These are phyloP conservation scores for Buddleja alternifolia DNA, from an alignment of 257 asterid species.

Conservation along the genomic window DNA sequence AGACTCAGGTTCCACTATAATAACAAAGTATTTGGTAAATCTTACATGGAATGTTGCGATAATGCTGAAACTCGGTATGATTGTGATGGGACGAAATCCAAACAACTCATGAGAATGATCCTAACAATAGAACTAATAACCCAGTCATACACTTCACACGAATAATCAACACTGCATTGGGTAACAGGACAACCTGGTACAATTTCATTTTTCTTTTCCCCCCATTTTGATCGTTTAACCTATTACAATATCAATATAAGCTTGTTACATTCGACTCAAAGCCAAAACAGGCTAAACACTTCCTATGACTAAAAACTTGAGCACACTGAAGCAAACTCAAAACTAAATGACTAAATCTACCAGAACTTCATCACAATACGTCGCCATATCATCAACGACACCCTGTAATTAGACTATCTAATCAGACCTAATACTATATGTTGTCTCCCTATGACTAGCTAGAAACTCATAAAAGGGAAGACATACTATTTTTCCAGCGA, in stretches of 20 bases:
- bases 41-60: too few species aligned
- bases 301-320: constrained; percentile 6
- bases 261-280: neutral
- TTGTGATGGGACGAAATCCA: too few species aligned
- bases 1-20: too few species aligned
- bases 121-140: neutral
- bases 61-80: too few species aligned
- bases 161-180: neutral
- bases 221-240: too few species aligned
- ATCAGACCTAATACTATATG: neutral
- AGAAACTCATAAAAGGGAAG: constrained; percentile 37
- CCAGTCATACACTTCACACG: neutral
- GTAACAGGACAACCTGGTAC: too few species aligned
- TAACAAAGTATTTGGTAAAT: too few species aligned
- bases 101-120: too few species aligned
- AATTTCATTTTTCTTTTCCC: too few species aligned
- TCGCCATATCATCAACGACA: neutral
- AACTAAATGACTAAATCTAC: neutral
- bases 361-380: neutral
- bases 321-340: neutral
- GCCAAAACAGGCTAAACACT: neutral
- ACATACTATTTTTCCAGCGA: constrained; percentile 56
- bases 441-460: neutral
- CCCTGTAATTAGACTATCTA: neutral
- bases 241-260: constrained; percentile 4